Evolutionary conservation across 768 basidiomycete genomes (phyloP), one percentile per base, ranked within the genome.

Genomic region (Panaeolus cyanescens): DNA sequence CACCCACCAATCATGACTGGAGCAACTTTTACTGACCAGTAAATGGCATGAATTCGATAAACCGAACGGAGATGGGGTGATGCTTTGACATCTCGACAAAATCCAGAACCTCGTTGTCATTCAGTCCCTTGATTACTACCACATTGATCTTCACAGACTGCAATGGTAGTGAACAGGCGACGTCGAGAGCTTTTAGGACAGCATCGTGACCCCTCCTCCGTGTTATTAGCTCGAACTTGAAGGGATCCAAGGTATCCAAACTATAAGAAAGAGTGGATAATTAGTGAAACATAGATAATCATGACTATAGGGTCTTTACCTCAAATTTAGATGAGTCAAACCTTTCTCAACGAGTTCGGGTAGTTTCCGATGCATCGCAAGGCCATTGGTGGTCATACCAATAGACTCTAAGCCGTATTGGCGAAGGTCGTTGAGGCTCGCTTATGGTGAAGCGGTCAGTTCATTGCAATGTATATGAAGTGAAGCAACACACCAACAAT

Each of bases 31-130:
- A 42, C 45, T 50, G 25, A 50, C 45, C 45, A 65, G 87, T 90
- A 72, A 96, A 96, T 10, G 94, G 93, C 95, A 96, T 96, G 70
- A 92, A 96, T 73, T 95, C 93, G 60, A 95, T 96, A 72, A 96
- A 94, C 34, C 95, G 85, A 37, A 95, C 85, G 36, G 85, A 91
- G 25, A 94, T 73, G 2, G 76, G 72, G 45, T 79, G 79, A 45
- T 89, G 75, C 65, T 82, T 85, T 4, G 91, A 92, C 74, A 95
- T 77, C 66, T 89, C 85, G 37, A 93, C 85, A 69, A 96, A 95
- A 60, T 90, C 88, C 2, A 86, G 70, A 12, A 93, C 78, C 72
- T 96, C 93, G n/a, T 77, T 72, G 67, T 94, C 91, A 66, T 96
- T 96, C 31, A 96, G 75, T 19, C 86, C 90, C 65, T 86, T 88